phyloP scores from a whole-genome alignment of 208 protist genomes.

The Leishmania amazonensis region DNA sequence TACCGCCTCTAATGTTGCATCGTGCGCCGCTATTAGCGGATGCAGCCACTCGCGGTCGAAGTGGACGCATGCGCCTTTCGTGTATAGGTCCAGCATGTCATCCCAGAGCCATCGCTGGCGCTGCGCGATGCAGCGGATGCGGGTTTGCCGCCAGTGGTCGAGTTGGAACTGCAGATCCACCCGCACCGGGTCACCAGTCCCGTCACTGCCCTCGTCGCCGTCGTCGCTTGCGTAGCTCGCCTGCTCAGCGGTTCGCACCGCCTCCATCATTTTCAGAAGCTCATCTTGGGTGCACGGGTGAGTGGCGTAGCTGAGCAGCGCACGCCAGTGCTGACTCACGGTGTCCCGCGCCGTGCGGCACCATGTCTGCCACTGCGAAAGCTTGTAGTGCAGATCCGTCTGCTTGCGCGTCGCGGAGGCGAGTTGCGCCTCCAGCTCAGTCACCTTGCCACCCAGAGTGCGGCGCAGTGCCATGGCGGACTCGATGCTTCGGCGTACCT shows the following conservation, averaged over 20 bases:
- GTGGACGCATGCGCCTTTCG: constrained; percentile 34
- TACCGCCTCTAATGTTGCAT: constrained; percentile 36
- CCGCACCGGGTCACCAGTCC: constrained; percentile 18
- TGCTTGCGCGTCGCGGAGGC: constrained; percentile 24
- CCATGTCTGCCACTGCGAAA: constrained; percentile 25
- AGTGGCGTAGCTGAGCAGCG: constrained; percentile 40
- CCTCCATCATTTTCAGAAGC: constrained; percentile 29
- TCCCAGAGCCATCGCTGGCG: constrained; percentile 51
- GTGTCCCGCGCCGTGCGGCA: constrained; percentile 33
- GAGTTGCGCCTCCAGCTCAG: constrained; percentile 30
- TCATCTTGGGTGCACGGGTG: constrained; percentile 31
- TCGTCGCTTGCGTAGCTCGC: constrained; percentile 12
- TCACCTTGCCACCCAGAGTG: constrained; percentile 25
- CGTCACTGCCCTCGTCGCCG: constrained; percentile 7
- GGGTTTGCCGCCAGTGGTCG: constrained; percentile 36
- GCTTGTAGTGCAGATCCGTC: constrained; percentile 27
- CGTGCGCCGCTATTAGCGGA: constrained; percentile 40
- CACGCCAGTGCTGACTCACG: constrained; percentile 33
- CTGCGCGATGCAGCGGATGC: constrained; percentile 22
- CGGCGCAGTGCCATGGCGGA: constrained; percentile 44
- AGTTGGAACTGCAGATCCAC: constrained; percentile 35
- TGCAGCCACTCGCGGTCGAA: constrained; percentile 47
- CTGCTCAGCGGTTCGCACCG: constrained; percentile 29
- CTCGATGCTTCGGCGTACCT: constrained; percentile 60
- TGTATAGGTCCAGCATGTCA: constrained; percentile 48